Conservation (phyloP, 1,139 yeast genomes). For the Taiozyma onychis region DNA sequence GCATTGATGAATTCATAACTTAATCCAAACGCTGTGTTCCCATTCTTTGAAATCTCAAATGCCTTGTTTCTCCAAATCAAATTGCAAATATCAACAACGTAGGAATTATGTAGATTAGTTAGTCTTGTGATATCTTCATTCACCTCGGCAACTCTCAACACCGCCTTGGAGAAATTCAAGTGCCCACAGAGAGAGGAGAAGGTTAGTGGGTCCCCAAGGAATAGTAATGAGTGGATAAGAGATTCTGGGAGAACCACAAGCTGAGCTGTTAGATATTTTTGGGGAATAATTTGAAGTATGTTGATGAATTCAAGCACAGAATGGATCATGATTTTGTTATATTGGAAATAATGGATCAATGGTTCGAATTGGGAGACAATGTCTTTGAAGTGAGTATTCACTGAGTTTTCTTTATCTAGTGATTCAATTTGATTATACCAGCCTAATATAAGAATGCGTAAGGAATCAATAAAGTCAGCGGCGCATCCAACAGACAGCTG, state of each 20-base stretch:
- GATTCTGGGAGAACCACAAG: slow-evolving; percentile 36
- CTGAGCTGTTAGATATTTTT: slow-evolving; percentile 17
- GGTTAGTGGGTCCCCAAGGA: slow-evolving; percentile 37
- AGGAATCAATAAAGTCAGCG: slow-evolving; percentile 1
- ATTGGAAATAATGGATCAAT: slow-evolving; percentile 1
- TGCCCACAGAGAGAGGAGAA: slow-evolving; percentile 46
- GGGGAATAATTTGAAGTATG: slow-evolving; percentile 21
- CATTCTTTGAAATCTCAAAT: slow-evolving; percentile 20
- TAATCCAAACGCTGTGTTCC: slow-evolving; percentile 33
- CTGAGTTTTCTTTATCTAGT: background rate
- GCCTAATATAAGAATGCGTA: background rate
- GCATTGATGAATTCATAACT: slow-evolving; percentile 31
- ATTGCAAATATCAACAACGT: slow-evolving; percentile 56
- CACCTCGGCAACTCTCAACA: slow-evolving; percentile 23
- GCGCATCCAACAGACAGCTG: slow-evolving; percentile 1
- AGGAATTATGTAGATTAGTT: slow-evolving; percentile 43
- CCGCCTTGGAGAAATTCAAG: slow-evolving; percentile 37
- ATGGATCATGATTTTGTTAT: slow-evolving; percentile 17
- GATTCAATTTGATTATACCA: background rate
- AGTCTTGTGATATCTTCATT: slow-evolving; percentile 23
- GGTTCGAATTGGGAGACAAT: background rate
- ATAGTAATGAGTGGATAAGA: slow-evolving; percentile 32
- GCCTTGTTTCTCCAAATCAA: slow-evolving; percentile 58
- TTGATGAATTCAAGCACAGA: slow-evolving; percentile 22
- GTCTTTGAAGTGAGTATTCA: background rate